Base-by-base conservation (phyloP, 2,329 filamentous ascomycete genomes). In the Myriosclerotinia duriaeana region DNA sequence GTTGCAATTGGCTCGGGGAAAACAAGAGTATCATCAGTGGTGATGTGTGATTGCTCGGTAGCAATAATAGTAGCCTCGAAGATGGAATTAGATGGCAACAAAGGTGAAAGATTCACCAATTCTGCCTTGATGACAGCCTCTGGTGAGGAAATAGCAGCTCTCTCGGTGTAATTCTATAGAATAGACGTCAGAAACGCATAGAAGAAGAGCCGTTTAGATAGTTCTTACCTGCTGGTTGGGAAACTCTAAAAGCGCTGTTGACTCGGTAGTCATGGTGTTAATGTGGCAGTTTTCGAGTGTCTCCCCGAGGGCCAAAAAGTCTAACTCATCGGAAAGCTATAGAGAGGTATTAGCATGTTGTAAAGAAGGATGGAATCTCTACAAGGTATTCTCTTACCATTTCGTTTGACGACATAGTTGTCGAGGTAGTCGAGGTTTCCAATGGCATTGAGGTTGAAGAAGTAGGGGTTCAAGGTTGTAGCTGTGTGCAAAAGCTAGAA, bases 281-380 rank as follows among this genome's bases (percentile, higher is more conserved):
- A 48, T 22, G 11, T 42, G 3, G 17, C 20, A 60, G n/a, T 20
- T 36, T 36, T 17, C 26, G 5, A 60, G 42, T 12, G n/a, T 48
- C 14, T 48, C 26, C 14, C 17, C 30, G 12, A 46, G 42, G 9
- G 36, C 42, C 42, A 60, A 38, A 12, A 20, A 26, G 9, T 20
- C 20, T 9, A 60, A 26, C 56, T 42, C 42, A 15, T 60, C 48
- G 12, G 15, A 34, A n/a, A 60, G 44, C 56, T 60, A 38, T 48
- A 17, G 1, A n/a, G 4, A 48, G 30, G 5, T 38, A 48, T 60
- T 38, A 60, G 42, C 14, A 36, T 36, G 26, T 4, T 22, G 11
- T 34, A 12, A n/a, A 48, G 12, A 12, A n/a, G 7, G 15, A 8
- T 59, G 11, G n/a, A 34, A 6, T 15, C 12, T 3, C 12, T 3